A percentile compares a stretch with the other conserved stretches of the same genome.
Conservation (phyloP, 108 stramenopile genomes). For the Mayamaea pseudoterrestris region DNA sequence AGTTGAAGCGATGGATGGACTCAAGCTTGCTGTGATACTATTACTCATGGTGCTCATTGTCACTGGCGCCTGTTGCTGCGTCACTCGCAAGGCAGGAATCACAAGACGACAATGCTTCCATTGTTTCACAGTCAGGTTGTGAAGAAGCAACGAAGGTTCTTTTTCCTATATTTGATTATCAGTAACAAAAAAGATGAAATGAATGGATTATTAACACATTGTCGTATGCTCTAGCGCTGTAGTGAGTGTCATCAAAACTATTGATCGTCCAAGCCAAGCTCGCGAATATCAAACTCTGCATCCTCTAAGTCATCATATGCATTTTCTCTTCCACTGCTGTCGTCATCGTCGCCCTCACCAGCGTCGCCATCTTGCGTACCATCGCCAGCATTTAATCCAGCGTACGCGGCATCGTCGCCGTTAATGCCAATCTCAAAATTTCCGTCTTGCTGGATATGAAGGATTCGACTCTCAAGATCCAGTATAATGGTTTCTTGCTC, state of each 20-base stretch:
- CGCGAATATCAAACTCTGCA: conserved; percentile 21
- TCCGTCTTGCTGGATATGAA: conserved; percentile 12
- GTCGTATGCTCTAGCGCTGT: background rate
- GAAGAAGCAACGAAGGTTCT: too few relatives aligned
- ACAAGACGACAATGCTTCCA: too few relatives aligned
- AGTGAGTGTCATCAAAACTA: background rate
- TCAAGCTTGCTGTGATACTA: too few relatives aligned
- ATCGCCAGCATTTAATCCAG: conserved; percentile 11
- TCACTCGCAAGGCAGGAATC: too few relatives aligned
- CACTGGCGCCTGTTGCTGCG: too few relatives aligned
- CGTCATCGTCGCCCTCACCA: conserved; percentile 21
- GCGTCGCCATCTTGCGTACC: conserved; percentile 13
- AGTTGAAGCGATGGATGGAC: too few relatives aligned
- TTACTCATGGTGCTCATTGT: too few relatives aligned
- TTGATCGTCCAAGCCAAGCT: conserved; percentile 14
- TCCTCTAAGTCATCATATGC: conserved; percentile 9
- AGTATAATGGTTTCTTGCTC: conserved; percentile 17
- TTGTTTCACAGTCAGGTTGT: too few relatives aligned
- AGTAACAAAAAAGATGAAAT: too few relatives aligned
- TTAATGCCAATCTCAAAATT: conserved; percentile 3
- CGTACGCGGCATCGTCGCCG: conserved; percentile 8
- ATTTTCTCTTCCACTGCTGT: conserved; percentile 11
- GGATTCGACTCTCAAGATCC: conserved; percentile 21
- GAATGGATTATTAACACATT: too few relatives aligned
- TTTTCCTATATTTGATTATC: too few relatives aligned